These are phyloP conservation scores for Hyaloscypha variabilis DNA, from an alignment of 495 filamentous ascomycete genomes.

Conservation along the genomic window DNA sequence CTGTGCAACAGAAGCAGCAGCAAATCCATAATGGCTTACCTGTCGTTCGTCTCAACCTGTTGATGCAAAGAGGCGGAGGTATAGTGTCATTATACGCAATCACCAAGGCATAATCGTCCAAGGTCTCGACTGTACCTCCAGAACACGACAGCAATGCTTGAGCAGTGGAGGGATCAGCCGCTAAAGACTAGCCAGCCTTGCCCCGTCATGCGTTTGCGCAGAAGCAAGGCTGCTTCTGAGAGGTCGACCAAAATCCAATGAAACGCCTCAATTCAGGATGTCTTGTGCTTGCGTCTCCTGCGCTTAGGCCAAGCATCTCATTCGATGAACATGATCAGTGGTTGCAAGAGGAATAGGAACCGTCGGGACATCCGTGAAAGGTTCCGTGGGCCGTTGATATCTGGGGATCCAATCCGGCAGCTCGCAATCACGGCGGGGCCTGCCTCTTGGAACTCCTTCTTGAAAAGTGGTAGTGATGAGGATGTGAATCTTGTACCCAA, in stretches of 20 bases:
- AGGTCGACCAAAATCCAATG: conserved; percentile 14
- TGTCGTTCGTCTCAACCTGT: conserved; percentile 3
- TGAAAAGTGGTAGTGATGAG: not conserved
- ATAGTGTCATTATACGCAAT: not conserved
- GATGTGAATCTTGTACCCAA: not conserved
- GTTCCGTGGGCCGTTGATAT: not conserved
- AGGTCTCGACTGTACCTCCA: not conserved
- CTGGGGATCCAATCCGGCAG: not conserved
- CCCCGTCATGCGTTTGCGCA: not conserved
- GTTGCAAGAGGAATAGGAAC: not conserved
- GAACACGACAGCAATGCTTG: not conserved
- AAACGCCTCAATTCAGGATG: conserved; percentile 5
- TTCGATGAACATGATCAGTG: not conserved
- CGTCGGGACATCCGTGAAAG: not conserved
- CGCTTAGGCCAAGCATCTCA: conserved; percentile 7
- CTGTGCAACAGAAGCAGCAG: not conserved
- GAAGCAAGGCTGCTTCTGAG: conserved; percentile 15
- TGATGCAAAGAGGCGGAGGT: not conserved
- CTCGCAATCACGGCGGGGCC: not conserved
- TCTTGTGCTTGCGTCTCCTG: not conserved
- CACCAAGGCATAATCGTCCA: not conserved
- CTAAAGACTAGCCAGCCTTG: conserved; percentile 5
- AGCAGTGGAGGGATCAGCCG: conserved; percentile 1
- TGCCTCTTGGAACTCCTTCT: not conserved
- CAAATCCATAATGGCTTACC: not conserved